A percentile compares a stretch with the other conserved stretches of the same genome.
These are phyloP conservation scores for Phialophora tarda DNA, from an alignment of 2,329 filamentous ascomycete species.

Conservation along the genomic window DNA sequence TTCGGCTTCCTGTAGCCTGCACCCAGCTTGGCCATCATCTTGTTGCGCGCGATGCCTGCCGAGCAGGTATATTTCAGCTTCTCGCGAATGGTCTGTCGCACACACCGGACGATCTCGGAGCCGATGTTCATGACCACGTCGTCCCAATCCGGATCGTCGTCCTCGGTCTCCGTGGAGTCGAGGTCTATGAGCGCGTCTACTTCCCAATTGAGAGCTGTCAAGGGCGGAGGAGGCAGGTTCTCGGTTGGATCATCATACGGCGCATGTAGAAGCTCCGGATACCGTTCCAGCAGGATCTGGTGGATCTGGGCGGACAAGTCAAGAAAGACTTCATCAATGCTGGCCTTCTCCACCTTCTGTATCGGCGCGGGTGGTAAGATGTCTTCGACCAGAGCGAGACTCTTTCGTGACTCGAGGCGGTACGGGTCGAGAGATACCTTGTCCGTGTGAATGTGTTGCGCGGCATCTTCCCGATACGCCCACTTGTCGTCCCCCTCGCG, in stretches of 20 bases:
- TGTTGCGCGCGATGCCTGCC: conserved; percentile 85
- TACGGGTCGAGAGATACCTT: conserved; percentile 97
- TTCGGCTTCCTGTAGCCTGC: conserved; percentile 93
- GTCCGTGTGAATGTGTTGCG: conserved; percentile 78
- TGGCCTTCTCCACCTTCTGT: conserved; percentile 87
- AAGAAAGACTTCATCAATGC: conserved; percentile 93
- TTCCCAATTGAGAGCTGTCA: conserved; percentile 79
- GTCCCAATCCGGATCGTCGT: conserved; percentile 91
- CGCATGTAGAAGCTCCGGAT: conserved; percentile 72
- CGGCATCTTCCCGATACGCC: conserved; percentile 85
- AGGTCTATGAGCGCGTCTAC: conserved; percentile 82
- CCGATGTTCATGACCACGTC: conserved; percentile 86
- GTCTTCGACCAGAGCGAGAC: conserved; percentile 78
- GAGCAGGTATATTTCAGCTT: conserved; percentile 88
- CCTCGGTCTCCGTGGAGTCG: conserved; percentile 72
- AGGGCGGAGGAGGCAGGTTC: conserved; percentile 72
- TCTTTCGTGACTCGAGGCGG: conserved; percentile 79
- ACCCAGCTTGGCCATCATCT: conserved; percentile 92
- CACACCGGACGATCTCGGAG: conserved; percentile 81
- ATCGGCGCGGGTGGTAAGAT: conserved; percentile 65
- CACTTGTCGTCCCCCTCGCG: conserved; percentile 88
- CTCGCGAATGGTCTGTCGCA: conserved; percentile 72
- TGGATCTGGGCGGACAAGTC: conserved; percentile 88
- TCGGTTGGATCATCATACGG: conserved; percentile 76
- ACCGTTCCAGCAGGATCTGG: conserved; percentile 73